Evolutionary conservation across 2,329 filamentous ascomycete species (phyloP), one percentile per base, ranked within the genome.

Genomic region (Talaromyces islandicus): DNA sequence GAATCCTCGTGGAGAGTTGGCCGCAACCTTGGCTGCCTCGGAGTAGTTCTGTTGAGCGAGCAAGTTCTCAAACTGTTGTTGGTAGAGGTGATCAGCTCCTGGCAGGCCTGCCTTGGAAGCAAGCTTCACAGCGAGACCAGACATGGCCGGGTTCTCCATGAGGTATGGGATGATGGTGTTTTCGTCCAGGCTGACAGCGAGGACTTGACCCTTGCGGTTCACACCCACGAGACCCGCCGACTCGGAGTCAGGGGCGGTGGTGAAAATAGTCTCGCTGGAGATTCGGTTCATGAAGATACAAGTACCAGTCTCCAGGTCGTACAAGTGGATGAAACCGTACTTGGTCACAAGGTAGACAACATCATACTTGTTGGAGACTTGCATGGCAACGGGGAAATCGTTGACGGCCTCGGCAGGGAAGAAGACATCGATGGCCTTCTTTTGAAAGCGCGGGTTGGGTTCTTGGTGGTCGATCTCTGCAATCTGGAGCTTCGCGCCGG

Each of bases 251-350:
- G 88, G 80, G 53, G 91, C 89, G 21, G 92, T 97, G 27, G 93
- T 95, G 80, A 99, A 99, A 74, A 99, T 97, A 27, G 94, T 99
- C 74, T 99, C 94, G 81, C 92, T 96, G 35, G 94, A 99, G 71
- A 99, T 99, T 69, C 95, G 89, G 83, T 99, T 99, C 92, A 99
- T 95, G 85, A 97, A 99, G 73, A 99, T 94, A 74, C 91, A 95
- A 12, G 89, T 90, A 61, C 91, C 95, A 7, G 90, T 94, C 81
- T 99, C 95, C 60, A 99, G 86, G 71, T 99, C 95, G 78, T 99
- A 97, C 25, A 99, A 85, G 78, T 99, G 94, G 69, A 99, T 97
- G 79, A 97, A 99, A 57, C 94, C 94, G 71, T 97, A 99, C 77
- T 99, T 99, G 60, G 94, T 99, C 64, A 99, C 91, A 70, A 99